A percentile compares a stretch with the other conserved stretches of the same genome.
These are phyloP conservation scores for Exophiala mesophila DNA, from an alignment of 2,329 filamentous ascomycete genomes.

Conservation along the genomic window DNA sequence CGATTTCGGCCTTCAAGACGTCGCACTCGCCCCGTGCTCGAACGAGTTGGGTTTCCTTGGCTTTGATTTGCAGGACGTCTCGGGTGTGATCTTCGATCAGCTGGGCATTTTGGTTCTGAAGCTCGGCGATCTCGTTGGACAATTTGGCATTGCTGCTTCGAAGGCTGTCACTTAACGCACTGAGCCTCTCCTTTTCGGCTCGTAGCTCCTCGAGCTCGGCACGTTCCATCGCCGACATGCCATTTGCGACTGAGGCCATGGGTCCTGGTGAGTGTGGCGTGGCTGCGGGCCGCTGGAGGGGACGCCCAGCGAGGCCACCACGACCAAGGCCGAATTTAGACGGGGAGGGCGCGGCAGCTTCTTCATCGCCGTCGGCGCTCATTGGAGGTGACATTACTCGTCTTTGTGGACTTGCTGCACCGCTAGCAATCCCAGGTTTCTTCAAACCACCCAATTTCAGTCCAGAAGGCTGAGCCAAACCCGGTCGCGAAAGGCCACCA, in stretches of 20 bases:
- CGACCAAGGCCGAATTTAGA: conserved; percentile 65
- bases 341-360: conserved; percentile 40
- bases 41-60: conserved; percentile 95
- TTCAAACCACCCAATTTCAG: conserved; percentile 41
- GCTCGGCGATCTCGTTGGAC: conserved; percentile 80
- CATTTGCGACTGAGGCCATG: conserved; percentile 53
- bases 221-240: conserved; percentile 72
- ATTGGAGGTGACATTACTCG: conserved; percentile 42
- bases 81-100: conserved; percentile 96
- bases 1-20: conserved; percentile 78
- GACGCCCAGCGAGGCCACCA: conserved; percentile 75
- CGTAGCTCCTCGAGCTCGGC: conserved; percentile 90
- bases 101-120: conserved; percentile 94
- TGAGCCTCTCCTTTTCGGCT: conserved; percentile 71
- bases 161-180: conserved; percentile 71
- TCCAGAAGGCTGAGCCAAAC: conserved; percentile 37
- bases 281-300: conserved; percentile 68
- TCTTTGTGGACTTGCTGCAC: conserved; percentile 37
- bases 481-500: conserved; percentile 39
- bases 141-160: conserved; percentile 76
- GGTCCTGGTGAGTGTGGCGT: conserved; percentile 51
- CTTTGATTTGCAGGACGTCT: conserved; percentile 93
- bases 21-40: conserved; percentile 86
- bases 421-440: conserved; percentile 32
- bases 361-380: conserved; percentile 39